phyloP scores from a whole-genome alignment of 1,284 basidiomycete species.

The Ustilago nuda region DNA sequence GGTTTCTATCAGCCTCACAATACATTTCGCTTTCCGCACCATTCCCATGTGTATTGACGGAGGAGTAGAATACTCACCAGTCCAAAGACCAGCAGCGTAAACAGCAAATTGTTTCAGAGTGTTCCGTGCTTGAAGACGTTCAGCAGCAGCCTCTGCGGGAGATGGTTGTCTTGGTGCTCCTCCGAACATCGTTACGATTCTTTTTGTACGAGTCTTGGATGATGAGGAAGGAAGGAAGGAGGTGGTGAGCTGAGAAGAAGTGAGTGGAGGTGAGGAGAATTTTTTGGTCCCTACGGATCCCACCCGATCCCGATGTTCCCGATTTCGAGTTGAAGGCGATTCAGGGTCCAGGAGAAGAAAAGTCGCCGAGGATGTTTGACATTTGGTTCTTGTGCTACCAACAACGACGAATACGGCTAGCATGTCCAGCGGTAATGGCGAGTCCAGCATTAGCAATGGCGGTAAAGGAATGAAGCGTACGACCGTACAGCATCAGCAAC shows the following conservation, averaged over 20 bases:
- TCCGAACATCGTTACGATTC: constrained; percentile 40
- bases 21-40: too few species aligned
- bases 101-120: constrained; percentile 34
- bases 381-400: constrained; percentile 1
- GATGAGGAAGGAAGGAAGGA: background rate
- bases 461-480: constrained; percentile 9
- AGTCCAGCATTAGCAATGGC: constrained; percentile 6
- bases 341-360: constrained; percentile 26
- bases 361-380: constrained; percentile 12
- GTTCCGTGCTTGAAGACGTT: constrained; percentile 30
- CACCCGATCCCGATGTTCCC: background rate
- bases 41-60: too few species aligned
- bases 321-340: background rate
- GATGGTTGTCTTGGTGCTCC: constrained; percentile 42
- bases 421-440: constrained; percentile 29
- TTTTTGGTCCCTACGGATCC: constrained; percentile 1
- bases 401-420: background rate
- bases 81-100: constrained; percentile 45
- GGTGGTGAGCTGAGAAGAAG: background rate
- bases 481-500: constrained; percentile 34
- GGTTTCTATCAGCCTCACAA: background rate
- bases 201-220: background rate
- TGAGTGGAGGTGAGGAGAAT: constrained; percentile 5
- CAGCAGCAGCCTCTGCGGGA: constrained; percentile 35
- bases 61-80: constrained; percentile 29